Conservation (phyloP, 2,329 filamentous ascomycete species). For the Daldinia sp. region DNA sequence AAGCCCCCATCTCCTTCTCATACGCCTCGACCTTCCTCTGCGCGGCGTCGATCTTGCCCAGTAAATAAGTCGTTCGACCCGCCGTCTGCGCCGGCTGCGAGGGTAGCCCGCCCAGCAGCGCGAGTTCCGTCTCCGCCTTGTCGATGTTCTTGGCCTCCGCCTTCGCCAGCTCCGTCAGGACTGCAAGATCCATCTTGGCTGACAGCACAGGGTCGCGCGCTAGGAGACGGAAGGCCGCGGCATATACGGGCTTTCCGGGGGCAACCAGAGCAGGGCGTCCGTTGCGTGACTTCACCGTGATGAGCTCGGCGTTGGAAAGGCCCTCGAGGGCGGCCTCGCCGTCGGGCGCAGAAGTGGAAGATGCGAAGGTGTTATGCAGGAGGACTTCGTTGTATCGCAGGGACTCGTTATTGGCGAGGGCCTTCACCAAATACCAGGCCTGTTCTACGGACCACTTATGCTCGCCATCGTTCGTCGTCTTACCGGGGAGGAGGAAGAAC, state of each 20-base stretch:
- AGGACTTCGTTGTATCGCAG: conserved; percentile 90
- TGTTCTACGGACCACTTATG: conserved; percentile 84
- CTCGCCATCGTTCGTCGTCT: conserved; percentile 57
- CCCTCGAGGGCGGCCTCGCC: conserved; percentile 83
- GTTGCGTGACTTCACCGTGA: conserved; percentile 59
- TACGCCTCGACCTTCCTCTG: conserved; percentile 80
- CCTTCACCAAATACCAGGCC: conserved; percentile 89
- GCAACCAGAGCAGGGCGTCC: conserved; percentile 82
- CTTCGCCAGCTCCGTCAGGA: conserved; percentile 76
- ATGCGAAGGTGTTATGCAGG: conserved; percentile 79
- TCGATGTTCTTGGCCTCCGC: conserved; percentile 80
- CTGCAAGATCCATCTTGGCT: conserved; percentile 78
- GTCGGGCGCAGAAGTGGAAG: conserved; percentile 65
- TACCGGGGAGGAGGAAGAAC: conserved; percentile 82
- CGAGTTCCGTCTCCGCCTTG: conserved; percentile 83
- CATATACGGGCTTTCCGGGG: conserved; percentile 70
- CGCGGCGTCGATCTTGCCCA: conserved; percentile 77
- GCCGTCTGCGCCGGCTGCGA: conserved; percentile 76
- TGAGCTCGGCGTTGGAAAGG: conserved; percentile 87
- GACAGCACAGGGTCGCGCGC: conserved; percentile 78
- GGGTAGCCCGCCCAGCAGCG: conserved; percentile 75
- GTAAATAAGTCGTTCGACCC: conserved; percentile 76
- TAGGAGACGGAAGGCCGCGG: conserved; percentile 81
- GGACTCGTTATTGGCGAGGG: conserved; percentile 74
- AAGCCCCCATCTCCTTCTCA: conserved; percentile 75